These are phyloP conservation scores for Isoetes taiwanensis DNA, from an alignment of 75 land plant species.

Conservation along the genomic window DNA sequence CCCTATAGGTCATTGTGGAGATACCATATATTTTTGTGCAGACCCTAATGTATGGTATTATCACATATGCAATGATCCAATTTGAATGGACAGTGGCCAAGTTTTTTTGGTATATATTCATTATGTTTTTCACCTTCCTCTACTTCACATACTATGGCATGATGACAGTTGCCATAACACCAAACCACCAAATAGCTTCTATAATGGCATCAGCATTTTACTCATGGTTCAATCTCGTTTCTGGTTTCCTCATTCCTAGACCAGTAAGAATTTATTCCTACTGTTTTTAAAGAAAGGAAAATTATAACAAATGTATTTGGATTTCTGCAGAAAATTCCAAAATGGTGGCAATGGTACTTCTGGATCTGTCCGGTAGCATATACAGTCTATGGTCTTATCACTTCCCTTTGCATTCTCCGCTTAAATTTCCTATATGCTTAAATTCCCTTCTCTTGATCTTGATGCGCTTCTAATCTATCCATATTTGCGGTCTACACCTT, in stretches of 20 bases:
- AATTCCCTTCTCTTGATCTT: no score
- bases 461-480: no score
- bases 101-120: constrained; percentile 44
- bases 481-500: no score
- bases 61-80: constrained; percentile 5
- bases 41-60: not conserved
- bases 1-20: not conserved
- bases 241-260: constrained; percentile 33
- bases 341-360: constrained; percentile 6
- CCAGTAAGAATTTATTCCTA: no score
- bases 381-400: constrained; percentile 4
- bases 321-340: constrained; percentile 8
- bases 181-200: constrained; percentile 27
- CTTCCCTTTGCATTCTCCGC: no score
- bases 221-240: constrained; percentile 41
- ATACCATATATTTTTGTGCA: not conserved
- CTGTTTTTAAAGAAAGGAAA: no score
- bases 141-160: constrained; percentile 59
- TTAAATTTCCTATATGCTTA: no score
- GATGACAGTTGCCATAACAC: constrained; percentile 46
- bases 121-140: constrained; percentile 53
- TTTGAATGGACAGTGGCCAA: constrained; percentile 18
- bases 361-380: constrained; percentile 5
- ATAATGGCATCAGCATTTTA: constrained; percentile 32
- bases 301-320: no score